Conservation (phyloP, 306 rosid genomes). For the Potentilla sterilis region DNA sequence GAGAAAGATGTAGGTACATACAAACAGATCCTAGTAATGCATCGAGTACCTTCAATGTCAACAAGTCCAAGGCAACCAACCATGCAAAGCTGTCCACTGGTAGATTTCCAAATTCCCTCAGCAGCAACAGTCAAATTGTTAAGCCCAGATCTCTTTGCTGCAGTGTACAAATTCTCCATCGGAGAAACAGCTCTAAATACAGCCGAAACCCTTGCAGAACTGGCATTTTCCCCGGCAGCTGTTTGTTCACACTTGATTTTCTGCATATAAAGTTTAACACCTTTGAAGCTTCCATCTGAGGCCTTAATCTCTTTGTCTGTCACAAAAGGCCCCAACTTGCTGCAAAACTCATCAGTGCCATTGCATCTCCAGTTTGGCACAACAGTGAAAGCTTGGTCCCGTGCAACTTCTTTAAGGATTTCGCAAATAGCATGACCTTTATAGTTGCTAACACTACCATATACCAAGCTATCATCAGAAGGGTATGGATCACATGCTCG, state of each 20-base stretch:
- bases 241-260: constrained; percentile 58
- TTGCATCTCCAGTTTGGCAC: constrained; percentile 88
- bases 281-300: constrained; percentile 76
- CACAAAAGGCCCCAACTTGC: constrained; percentile 74
- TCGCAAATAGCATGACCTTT: constrained; percentile 57
- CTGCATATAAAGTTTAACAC: constrained; percentile 68
- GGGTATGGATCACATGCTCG: constrained; percentile 85
- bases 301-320: constrained; percentile 54
- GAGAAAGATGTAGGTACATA: constrained; percentile 72
- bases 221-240: constrained; percentile 22
- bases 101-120: constrained; percentile 89
- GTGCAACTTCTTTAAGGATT: constrained; percentile 65
- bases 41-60: constrained; percentile 46
- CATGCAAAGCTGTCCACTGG: constrained; percentile 97
- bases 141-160: constrained; percentile 66
- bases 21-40: constrained; percentile 72
- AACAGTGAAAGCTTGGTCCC: constrained; percentile 56
- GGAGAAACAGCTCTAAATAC: constrained; percentile 80
- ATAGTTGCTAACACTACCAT: constrained; percentile 44
- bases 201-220: constrained; percentile 68
- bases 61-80: constrained; percentile 71
- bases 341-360: constrained; percentile 63
- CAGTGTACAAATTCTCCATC: constrained; percentile 54
- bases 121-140: constrained; percentile 69
- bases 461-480: constrained; percentile 40